Percentiles rank a stretch among this genome's conserved stretches.
Conservation (phyloP, 495 filamentous ascomycete species). For the Penicillium samsonianum region DNA sequence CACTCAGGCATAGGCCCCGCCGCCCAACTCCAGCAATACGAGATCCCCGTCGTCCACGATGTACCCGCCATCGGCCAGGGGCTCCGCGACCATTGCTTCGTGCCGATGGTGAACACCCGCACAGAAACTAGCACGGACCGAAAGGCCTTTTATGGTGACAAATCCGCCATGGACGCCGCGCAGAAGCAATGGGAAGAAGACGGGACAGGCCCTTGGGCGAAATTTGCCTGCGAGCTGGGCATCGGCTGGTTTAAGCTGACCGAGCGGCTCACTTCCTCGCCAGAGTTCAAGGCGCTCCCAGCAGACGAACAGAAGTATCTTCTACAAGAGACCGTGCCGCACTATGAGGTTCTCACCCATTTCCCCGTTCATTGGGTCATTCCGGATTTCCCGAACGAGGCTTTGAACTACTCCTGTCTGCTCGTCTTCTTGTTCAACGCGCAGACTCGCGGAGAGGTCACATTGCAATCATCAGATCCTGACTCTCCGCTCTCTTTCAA, state of each 20-base stretch:
- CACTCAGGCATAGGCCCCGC: conserved; percentile 44
- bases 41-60: conserved; percentile 30
- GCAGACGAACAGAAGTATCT: conserved; percentile 37
- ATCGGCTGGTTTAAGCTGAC: conserved; percentile 56
- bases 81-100: conserved; percentile 31
- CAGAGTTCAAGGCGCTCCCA: conserved; percentile 47
- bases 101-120: conserved; percentile 25
- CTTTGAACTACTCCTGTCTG: conserved; percentile 25
- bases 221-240: conserved; percentile 39
- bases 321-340: conserved; percentile 41
- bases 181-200: conserved; percentile 47
- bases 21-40: conserved; percentile 20
- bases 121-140: conserved; percentile 25
- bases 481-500: conserved; percentile 52
- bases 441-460: conserved; percentile 49
- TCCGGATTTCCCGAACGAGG: conserved; percentile 28
- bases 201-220: conserved; percentile 47
- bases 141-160: conserved; percentile 28
- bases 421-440: conserved; percentile 31
- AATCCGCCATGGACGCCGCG: conserved; percentile 38
- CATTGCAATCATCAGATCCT: conserved; percentile 54
- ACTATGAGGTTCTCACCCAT: conserved; percentile 43
- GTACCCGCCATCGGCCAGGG: conserved; percentile 34
- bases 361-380: conserved; percentile 32
- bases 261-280: conserved; percentile 32